These are phyloP conservation scores for Vaccinium corymbosum DNA, from an alignment of 148 eudicot species.

Conservation along the genomic window DNA sequence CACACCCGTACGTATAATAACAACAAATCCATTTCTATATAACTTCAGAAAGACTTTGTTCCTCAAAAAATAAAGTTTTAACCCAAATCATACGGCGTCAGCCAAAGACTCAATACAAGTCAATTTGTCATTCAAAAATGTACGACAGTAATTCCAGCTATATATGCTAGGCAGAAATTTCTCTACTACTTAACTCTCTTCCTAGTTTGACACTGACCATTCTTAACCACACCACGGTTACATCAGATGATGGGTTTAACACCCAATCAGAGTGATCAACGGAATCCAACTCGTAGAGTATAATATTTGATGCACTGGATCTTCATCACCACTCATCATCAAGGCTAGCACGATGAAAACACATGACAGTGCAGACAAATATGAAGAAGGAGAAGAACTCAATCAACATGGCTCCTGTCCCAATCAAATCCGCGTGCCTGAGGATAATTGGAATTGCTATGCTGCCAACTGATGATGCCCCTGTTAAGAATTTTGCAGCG, in stretches of 20 bases:
- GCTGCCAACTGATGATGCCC: conserved; percentile 95
- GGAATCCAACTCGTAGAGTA: neutral
- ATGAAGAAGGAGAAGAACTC: conserved; percentile 84
- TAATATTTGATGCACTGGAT: neutral
- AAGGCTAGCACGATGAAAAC: conserved; percentile 87
- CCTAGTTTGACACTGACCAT: neutral
- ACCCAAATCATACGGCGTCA: neutral
- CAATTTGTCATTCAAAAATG: neutral
- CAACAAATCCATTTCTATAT: neutral
- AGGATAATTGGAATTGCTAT: conserved; percentile 90
- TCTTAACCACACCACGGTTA: neutral
- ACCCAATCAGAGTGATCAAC: neutral
- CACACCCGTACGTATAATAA: neutral
- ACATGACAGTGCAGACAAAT: conserved; percentile 79
- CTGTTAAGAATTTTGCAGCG: conserved; percentile 95
- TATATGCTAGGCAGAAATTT: neutral
- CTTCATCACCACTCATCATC: conserved; percentile 72
- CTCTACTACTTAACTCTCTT: neutral
- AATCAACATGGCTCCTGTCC: conserved; percentile 82
- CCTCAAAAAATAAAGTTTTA: neutral
- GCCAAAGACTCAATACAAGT: neutral
- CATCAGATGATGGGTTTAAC: neutral
- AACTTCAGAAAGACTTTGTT: neutral
- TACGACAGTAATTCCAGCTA: neutral
- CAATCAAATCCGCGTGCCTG: conserved; percentile 73